Base-by-base conservation (phyloP, 1,139 yeast genomes). In the Petasospora rhodanensis region DNA sequence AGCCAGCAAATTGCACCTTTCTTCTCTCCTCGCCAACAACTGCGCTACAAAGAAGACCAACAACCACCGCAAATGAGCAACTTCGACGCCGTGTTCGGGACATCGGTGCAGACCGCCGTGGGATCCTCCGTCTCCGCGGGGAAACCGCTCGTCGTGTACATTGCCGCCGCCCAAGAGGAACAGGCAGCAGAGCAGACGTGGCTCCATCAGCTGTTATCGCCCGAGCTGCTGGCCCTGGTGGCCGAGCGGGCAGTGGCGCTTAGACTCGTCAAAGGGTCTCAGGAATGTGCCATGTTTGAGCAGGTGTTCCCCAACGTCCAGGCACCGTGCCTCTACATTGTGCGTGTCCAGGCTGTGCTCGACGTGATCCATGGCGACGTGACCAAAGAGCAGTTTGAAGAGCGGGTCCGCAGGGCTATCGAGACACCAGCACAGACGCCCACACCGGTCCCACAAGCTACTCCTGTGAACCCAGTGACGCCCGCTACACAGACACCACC, bases 251-350 rank as follows among this genome's bases (percentile, higher is more conserved):
- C 64, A 22, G 64, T 78, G 3, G 62, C 71, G 28, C 56, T 79
- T 31, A 61, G 64, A 43, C 53, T 79, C 23, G 37, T 55, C 2
- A 61, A 67, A 27, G 68, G 61, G n/a, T 58, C 76, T 1, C 50
- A 51, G 2, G 79, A 79, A 40, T 76, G 61, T 43, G 54, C 47
- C 1, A 62, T 60, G 43, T 77, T 80, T 45, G 59, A 64, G 27
- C 74, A 71, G 42, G 56, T 75, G 11, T 75, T 74, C 46, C 70
- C 69, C 0, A 61, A 63, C 19, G 62, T 67, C 22, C 49, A 47
- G 2, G 59, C 64, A 4, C 84, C 79, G 10, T 64, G 73, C 43
- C 59, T 71, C 40, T 72, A 62, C 54, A 61, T 74, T 33, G 63
- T 79, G 7, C 57, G 55, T 27, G 59, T 62, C 9, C 74, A 79